Evolutionary conservation across 176 grass and related monocot genomes (phyloP).

Genomic region (Eragrostis curvula): DNA sequence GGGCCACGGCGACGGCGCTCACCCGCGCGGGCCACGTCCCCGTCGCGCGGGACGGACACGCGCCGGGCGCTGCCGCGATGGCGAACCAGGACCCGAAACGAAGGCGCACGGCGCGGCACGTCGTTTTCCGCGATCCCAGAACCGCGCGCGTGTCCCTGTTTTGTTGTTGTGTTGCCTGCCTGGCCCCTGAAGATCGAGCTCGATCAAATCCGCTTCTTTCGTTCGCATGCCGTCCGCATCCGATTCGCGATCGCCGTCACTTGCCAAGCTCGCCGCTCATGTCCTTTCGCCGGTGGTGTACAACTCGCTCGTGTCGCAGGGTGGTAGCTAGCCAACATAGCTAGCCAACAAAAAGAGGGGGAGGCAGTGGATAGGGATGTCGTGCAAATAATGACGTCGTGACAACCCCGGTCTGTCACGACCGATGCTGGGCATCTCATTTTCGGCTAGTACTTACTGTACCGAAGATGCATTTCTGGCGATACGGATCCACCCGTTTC

Average conservation of each 20-base stretch:
- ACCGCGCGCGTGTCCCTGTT: not conserved
- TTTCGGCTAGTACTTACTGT: not conserved
- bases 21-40: too few relatives aligned
- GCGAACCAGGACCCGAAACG: not conserved
- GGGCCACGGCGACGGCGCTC: too few relatives aligned
- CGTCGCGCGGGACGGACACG: too few relatives aligned
- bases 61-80: not conserved
- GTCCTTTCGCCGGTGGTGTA: slow-evolving; percentile 31
- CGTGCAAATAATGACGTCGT: slow-evolving; percentile 17
- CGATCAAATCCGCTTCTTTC: not conserved
- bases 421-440: not conserved
- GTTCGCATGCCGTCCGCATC: not conserved
- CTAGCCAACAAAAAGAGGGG: not conserved
- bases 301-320: too few relatives aligned
- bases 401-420: not conserved
- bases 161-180: too few relatives aligned
- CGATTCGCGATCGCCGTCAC: slow-evolving; percentile 19
- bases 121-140: not conserved
- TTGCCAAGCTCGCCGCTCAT: slow-evolving; percentile 28
- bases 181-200: too few relatives aligned
- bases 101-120: too few relatives aligned
- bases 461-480: slow-evolving; percentile 4
- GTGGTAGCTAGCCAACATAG: too few relatives aligned
- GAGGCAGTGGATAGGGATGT: slow-evolving; percentile 29
- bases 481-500: slow-evolving; percentile 24